Conservation (phyloP, 768 basidiomycete genomes). For the Termitomyces sp. region DNA sequence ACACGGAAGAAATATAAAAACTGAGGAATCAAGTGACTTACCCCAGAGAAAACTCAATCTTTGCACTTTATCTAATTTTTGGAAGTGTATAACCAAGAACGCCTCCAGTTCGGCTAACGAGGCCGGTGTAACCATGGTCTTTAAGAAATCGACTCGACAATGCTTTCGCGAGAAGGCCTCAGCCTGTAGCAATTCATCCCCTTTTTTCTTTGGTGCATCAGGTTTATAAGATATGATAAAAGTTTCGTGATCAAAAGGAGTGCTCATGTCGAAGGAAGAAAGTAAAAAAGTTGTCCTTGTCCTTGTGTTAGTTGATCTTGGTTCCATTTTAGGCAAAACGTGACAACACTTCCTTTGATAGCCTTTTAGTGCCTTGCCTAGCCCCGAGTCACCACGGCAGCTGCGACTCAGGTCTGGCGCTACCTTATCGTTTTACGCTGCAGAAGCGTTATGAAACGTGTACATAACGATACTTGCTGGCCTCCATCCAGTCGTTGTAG, state of each 20-base stretch:
- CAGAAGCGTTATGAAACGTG: too few relatives aligned
- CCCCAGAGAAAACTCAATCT: not conserved
- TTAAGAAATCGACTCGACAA: constrained; percentile 1
- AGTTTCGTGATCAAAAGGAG: not conserved
- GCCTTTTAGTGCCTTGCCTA: too few relatives aligned
- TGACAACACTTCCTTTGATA: too few relatives aligned
- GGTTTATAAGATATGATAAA: not conserved
- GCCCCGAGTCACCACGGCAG: too few relatives aligned
- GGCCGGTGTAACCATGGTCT: constrained; percentile 3
- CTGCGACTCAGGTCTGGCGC: too few relatives aligned
- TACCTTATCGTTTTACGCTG: too few relatives aligned
- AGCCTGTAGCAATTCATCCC: not conserved
- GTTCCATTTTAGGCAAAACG: too few relatives aligned
- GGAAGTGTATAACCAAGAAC: constrained; percentile 3
- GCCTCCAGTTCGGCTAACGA: constrained; percentile 2
- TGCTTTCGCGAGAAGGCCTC: not conserved
- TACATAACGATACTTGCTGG: too few relatives aligned
- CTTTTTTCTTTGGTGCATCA: not conserved
- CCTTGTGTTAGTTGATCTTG: not conserved
- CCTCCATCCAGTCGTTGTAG: too few relatives aligned
- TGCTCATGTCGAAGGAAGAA: not conserved
- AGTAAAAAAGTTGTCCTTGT: not conserved
- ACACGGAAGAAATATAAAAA: not conserved
- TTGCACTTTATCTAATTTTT: constrained; percentile 1
- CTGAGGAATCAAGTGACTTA: not conserved